Evolutionary conservation across 23 red algal species (phyloP), one percentile per base, ranked within the genome.

Genomic region (Gracilaria gracilis): DNA sequence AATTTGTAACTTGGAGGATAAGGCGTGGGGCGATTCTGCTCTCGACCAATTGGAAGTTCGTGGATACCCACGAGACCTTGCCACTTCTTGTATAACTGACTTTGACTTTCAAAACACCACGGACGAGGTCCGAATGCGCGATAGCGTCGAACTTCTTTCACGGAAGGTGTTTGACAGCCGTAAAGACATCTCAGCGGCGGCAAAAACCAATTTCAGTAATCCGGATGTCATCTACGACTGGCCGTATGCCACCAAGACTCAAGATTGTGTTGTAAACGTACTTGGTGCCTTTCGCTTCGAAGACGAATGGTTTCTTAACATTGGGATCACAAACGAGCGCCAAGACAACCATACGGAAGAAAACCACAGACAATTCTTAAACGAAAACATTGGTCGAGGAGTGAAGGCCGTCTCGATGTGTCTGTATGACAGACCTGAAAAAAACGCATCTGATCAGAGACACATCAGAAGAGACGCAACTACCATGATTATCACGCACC

Each of bases 1-100:
- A 25, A 77, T 77, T 7, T 77, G 72, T 33, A 77, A 77, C 42
- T 31, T 77, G 38, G 72, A 77, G 46, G 72, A 77, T 17, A 21
- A 0, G 0, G 3, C 20, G 0, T 77, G 72, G 72, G 40, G 40
- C 0, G 32, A 4, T 28, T 48, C 72, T 23, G 72, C 72, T 15
- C 16, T 29, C 4, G 40, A 77, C 21, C 72, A 77, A 50, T 12
- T 77, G 40, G 20, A 24, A 4, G 31, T 77, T 48, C 72, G 72
- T 2, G 72, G 72, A 4, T 77, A 14, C 39, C 38, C 72, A 8
- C 21, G 11, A 25, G 39, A 50, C 23, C 72, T 51, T 19, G 20
- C 2, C 0, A 51, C 25, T 1, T 49, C 40, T 6, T 77, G 72
- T 31, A 51, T 77, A 28, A 77, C 72, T 31, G 72, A 77, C 46